These are phyloP conservation scores for Tylopilus subfusipes DNA, from an alignment of 768 basidiomycete genomes.

Conservation along the genomic window DNA sequence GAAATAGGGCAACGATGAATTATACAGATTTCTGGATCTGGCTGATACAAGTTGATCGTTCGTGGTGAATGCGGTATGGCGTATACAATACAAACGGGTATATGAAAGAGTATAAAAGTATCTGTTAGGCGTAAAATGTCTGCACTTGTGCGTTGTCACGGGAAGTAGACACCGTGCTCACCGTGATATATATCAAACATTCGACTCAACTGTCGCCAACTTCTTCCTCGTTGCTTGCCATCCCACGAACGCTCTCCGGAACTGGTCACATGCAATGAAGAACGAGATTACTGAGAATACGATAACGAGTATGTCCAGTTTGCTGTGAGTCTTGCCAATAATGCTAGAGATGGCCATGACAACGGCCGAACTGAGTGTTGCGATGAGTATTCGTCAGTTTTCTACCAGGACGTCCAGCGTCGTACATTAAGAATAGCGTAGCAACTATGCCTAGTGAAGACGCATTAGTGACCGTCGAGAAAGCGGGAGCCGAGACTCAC, in stretches of 20 bases:
- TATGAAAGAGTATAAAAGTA: background rate
- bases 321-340: slow-evolving; percentile 11
- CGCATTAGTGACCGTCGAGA: background rate
- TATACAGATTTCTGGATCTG: no score
- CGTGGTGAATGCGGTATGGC: background rate
- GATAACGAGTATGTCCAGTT: slow-evolving; percentile 13
- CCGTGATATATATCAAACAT: slow-evolving; percentile 6
- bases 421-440: slow-evolving; percentile 20
- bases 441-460: slow-evolving; percentile 18
- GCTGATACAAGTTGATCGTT: no score
- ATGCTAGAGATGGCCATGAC: slow-evolving; percentile 16
- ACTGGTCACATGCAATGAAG: slow-evolving; percentile 20
- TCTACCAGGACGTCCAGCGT: background rate
- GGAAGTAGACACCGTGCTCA: background rate
- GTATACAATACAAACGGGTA: background rate
- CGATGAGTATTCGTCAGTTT: background rate
- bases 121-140: background rate
- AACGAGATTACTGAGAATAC: slow-evolving; percentile 14
- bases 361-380: slow-evolving; percentile 11
- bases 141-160: background rate
- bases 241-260: slow-evolving; percentile 16
- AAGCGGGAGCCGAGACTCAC: slow-evolving; percentile 4
- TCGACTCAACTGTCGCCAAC: background rate
- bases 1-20: background rate
- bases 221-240: slow-evolving; percentile 17